phyloP scores from a whole-genome alignment of 1,139 yeast genomes.

The Suhomyces terraborum region DNA sequence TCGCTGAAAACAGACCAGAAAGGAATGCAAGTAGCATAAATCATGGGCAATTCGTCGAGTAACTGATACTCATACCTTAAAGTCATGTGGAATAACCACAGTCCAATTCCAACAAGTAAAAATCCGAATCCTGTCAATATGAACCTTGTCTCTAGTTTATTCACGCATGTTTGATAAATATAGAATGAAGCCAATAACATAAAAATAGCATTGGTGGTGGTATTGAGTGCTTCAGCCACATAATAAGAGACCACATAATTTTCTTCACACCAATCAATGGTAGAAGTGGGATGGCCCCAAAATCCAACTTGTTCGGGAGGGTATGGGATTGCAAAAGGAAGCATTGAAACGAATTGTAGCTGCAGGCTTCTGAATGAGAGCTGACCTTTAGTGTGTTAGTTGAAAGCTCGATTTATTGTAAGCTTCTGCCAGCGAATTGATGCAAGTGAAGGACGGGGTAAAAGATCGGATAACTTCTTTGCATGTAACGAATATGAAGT shows the following conservation, averaged over 20 bases:
- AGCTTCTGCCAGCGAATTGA: background rate
- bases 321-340: constrained; percentile 50
- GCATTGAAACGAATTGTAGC: constrained; percentile 26
- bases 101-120: constrained; percentile 85
- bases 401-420: background rate
- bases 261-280: constrained; percentile 97
- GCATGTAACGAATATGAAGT: background rate
- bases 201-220: constrained; percentile 72
- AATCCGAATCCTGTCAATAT: constrained; percentile 75
- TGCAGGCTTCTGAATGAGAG: background rate
- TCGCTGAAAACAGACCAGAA: constrained; percentile 87
- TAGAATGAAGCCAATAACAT: constrained; percentile 70
- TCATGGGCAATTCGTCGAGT: constrained; percentile 96
- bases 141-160: constrained; percentile 70
- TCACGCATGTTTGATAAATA: constrained; percentile 57
- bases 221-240: constrained; percentile 86
- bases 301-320: constrained; percentile 50
- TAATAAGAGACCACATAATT: constrained; percentile 84
- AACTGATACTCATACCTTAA: constrained; percentile 83
- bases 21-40: constrained; percentile 94
- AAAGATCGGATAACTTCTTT: background rate
- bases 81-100: constrained; percentile 97
- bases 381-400: background rate
- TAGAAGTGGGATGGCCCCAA: constrained; percentile 59
- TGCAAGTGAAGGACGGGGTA: background rate